phyloP scores from a whole-genome alignment of 805 yeast species.

The Kazachstania martiniae region DNA sequence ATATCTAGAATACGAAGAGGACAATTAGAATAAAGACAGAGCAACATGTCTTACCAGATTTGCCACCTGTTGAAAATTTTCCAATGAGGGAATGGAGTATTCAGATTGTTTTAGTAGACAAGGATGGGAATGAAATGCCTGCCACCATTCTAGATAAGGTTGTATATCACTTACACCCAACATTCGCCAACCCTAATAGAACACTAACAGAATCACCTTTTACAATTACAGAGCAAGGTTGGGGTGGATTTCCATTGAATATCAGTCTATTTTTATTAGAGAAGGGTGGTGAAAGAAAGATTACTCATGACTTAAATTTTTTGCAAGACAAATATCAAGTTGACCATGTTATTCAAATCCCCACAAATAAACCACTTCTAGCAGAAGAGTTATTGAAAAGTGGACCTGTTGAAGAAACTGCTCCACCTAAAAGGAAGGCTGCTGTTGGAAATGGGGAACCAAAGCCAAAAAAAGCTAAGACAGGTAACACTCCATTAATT shows the following conservation, averaged over 20 bases:
- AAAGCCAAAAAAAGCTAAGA: conserved; percentile 43
- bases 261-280: conserved; percentile 69
- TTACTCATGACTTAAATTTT: conserved; percentile 86
- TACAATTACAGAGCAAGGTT: conserved; percentile 82
- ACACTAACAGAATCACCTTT: conserved; percentile 76
- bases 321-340: conserved; percentile 61
- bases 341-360: conserved; percentile 70
- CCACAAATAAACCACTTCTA: conserved; percentile 62
- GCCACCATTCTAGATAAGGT: conserved; percentile 86
- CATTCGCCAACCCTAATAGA: conserved; percentile 83
- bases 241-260: conserved; percentile 96
- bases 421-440: conserved; percentile 22
- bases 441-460: conserved; percentile 22
- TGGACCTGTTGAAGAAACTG: conserved; percentile 63
- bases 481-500: conserved; percentile 32
- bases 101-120: conserved; percentile 62
- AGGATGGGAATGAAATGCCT: conserved; percentile 71
- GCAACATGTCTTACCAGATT: conserved; percentile 71
- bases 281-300: conserved; percentile 77
- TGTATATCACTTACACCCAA: conserved; percentile 89
- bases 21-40: conserved; percentile 79
- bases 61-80: conserved; percentile 78
- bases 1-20: conserved; percentile 50
- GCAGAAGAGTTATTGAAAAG: conserved; percentile 65
- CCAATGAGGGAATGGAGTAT: conserved; percentile 95